A percentile compares a stretch with the other conserved stretches of the same genome.
Conservation (phyloP, 78 protist species). For the Dictyostelium intermedium region DNA sequence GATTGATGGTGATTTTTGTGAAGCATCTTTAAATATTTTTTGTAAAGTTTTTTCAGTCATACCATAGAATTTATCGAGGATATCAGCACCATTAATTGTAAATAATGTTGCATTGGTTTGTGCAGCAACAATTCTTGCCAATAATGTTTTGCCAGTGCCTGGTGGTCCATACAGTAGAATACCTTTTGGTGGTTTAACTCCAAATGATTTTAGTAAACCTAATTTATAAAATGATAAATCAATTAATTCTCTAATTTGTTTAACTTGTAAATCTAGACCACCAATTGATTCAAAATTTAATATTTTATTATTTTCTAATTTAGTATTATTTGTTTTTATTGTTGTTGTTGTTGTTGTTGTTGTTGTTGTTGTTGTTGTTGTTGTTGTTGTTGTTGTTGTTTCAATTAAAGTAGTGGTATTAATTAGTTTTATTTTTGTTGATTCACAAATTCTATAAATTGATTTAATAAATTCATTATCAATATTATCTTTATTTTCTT, state of each 20-base stretch:
- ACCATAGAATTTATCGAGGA: slow-evolving; percentile 79
- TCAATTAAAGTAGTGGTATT: background rate
- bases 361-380: background rate
- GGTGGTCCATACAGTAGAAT: slow-evolving; percentile 98
- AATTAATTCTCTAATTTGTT: slow-evolving; percentile 64
- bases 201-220: slow-evolving; percentile 72
- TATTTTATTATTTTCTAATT: background rate
- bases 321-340: background rate
- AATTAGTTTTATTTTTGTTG: background rate
- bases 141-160: slow-evolving; percentile 91
- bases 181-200: slow-evolving; percentile 94
- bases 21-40: slow-evolving; percentile 83
- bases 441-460: background rate
- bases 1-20: slow-evolving; percentile 85
- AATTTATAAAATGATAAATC: slow-evolving; percentile 43
- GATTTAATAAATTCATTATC: slow-evolving; percentile 7
- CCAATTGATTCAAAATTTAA: slow-evolving; percentile 53
- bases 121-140: slow-evolving; percentile 61
- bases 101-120: slow-evolving; percentile 49
- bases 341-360: background rate
- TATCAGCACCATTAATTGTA: slow-evolving; percentile 90
- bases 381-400: background rate
- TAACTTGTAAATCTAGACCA: slow-evolving; percentile 49
- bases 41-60: slow-evolving; percentile 62
- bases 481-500: background rate